phyloP scores from a whole-genome alignment of 164 flowering plant species.

The Piper betle region DNA sequence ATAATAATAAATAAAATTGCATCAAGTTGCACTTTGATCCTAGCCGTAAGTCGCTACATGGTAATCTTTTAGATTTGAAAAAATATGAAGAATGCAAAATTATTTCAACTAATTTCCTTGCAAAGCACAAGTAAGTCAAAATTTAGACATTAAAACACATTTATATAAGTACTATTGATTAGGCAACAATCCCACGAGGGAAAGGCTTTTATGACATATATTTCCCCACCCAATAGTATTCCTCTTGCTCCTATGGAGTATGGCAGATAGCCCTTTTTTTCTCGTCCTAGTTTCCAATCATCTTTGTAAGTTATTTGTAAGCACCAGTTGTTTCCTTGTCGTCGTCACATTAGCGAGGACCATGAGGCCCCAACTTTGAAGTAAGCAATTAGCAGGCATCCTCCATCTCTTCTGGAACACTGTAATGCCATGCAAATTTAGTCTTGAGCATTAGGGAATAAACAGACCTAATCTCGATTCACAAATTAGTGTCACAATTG shows the following conservation, averaged over 20 bases:
- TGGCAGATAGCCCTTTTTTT: constrained; percentile 5
- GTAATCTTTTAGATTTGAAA: too few species aligned
- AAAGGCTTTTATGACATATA: constrained; percentile 23
- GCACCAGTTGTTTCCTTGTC: background rate
- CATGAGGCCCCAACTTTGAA: constrained; percentile 53
- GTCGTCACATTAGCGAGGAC: constrained; percentile 22
- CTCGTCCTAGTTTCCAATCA: constrained; percentile 2
- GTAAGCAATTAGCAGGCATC: constrained; percentile 77
- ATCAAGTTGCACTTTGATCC: too few species aligned
- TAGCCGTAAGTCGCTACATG: too few species aligned
- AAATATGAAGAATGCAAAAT: background rate
- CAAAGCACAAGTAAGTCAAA: background rate
- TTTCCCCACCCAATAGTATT: constrained; percentile 19
- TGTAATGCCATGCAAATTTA: too few species aligned
- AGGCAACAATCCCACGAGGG: constrained; percentile 10
- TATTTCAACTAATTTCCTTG: background rate
- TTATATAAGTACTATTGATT: background rate
- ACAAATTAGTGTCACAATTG: too few species aligned
- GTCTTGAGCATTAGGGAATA: too few species aligned
- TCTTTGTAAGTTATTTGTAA: constrained; percentile 3
- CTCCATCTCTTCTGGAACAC: constrained; percentile 83
- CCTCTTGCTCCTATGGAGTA: constrained; percentile 12
- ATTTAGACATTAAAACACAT: background rate
- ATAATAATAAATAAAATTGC: too few species aligned
- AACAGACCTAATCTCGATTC: too few species aligned